phyloP scores from a whole-genome alignment of 2,329 filamentous ascomycete species.

The Emmonsiellopsis sp. region DNA sequence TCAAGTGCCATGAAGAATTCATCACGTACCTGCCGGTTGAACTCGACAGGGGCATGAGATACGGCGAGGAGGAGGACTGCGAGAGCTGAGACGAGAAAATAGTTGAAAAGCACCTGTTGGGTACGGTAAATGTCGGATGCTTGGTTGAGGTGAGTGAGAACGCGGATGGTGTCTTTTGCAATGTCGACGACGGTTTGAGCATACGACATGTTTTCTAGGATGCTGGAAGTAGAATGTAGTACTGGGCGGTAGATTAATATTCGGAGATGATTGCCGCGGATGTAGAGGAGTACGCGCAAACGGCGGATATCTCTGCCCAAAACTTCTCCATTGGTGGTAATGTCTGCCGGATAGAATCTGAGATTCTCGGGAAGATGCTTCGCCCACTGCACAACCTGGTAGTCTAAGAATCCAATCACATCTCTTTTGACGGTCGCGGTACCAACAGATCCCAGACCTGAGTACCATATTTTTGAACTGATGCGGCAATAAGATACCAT shows the following conservation, averaged over 20 bases:
- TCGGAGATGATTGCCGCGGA: conserved; percentile 82
- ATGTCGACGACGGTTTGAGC: conserved; percentile 62
- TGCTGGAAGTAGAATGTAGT: conserved; percentile 73
- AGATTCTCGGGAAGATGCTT: conserved; percentile 58
- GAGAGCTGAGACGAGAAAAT: conserved; percentile 56
- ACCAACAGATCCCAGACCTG: conserved; percentile 63
- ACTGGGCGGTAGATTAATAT: conserved; percentile 84
- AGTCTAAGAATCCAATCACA: conserved; percentile 72
- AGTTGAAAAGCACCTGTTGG: conserved; percentile 58
- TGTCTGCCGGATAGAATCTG: conserved; percentile 51
- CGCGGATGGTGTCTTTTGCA: conserved; percentile 55
- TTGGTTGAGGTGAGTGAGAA: conserved; percentile 53
- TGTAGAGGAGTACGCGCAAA: conserved; percentile 72
- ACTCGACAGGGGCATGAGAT: conserved; percentile 53
- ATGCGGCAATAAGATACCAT: conserved; percentile 82
- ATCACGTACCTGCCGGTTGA: conserved; percentile 51
- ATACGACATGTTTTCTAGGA: conserved; percentile 63
- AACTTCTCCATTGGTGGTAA: conserved; percentile 37
- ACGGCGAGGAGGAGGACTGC: conserved; percentile 58
- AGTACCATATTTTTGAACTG: conserved; percentile 77
- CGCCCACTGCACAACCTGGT: conserved; percentile 81
- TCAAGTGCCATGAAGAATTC: conserved; percentile 61
- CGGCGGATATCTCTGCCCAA: conserved; percentile 60
- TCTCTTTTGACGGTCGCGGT: conserved; percentile 58
- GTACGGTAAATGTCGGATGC: conserved; percentile 55